These are phyloP conservation scores for Aspergillus tubingensis DNA, from an alignment of 2,329 filamentous ascomycete species.

Conservation along the genomic window DNA sequence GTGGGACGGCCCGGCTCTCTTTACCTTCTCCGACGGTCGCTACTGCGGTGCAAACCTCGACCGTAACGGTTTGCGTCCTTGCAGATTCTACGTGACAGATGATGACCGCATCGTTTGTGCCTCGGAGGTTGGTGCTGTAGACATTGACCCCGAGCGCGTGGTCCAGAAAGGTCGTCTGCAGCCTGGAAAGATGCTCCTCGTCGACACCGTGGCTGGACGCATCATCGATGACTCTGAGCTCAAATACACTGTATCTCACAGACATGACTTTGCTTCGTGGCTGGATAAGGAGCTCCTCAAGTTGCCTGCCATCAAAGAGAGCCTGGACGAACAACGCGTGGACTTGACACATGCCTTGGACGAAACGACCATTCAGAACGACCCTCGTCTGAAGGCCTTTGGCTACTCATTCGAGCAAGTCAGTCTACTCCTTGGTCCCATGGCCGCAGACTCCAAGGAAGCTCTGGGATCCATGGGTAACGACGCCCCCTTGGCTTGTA, in stretches of 20 bases:
- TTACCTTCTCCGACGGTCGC: constrained; percentile 93
- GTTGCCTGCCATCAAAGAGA: constrained; percentile 71
- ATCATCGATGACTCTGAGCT: constrained; percentile 94
- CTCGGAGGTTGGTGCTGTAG: constrained; percentile 92
- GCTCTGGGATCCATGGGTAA: constrained; percentile 98
- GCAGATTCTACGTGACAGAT: constrained; percentile 94
- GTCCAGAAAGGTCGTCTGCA: constrained; percentile 92
- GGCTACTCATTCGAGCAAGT: constrained; percentile 97
- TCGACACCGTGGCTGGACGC: constrained; percentile 85
- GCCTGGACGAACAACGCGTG: constrained; percentile 55
- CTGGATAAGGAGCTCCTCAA: constrained; percentile 82
- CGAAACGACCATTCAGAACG: constrained; percentile 73
- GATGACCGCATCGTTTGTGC: constrained; percentile 97
- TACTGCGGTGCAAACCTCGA: constrained; percentile 97
- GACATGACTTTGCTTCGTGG: constrained; percentile 87
- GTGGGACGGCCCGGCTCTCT: constrained; percentile 94
- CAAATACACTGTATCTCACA: constrained; percentile 82
- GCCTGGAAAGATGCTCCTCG: constrained; percentile 92
- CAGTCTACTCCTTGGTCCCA: constrained; percentile 84
- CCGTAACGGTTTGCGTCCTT: constrained; percentile 90
- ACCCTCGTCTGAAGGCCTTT: constrained; percentile 80
- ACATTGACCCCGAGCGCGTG: constrained; percentile 84
- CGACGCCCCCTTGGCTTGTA: constrained; percentile 86
- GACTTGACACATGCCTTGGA: constrained; percentile 70
- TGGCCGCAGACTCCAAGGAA: constrained; percentile 97